Conservation (phyloP, 2,329 filamentous ascomycete species). For the Colletotrichum nymphaeae region DNA sequence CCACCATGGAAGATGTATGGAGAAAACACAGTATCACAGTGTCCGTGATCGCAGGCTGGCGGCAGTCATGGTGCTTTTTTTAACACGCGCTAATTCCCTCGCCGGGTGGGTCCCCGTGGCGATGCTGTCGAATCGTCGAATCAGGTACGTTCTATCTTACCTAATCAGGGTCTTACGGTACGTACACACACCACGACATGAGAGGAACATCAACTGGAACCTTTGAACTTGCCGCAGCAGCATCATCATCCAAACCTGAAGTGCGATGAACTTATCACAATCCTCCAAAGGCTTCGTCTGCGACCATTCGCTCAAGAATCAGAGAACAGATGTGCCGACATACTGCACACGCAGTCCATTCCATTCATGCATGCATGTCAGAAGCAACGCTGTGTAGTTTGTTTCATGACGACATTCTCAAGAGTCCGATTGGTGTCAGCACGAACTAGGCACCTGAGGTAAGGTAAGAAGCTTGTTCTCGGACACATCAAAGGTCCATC, state of each 20-base stretch:
- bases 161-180: not conserved
- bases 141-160: too few species aligned
- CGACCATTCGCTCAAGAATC: not conserved
- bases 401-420: not conserved
- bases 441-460: not conserved
- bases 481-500: not conserved
- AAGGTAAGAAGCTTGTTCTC: not conserved
- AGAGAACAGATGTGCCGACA: not conserved
- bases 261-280: not conserved
- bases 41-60: not conserved
- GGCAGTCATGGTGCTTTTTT: slow-evolving; percentile 27
- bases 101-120: slow-evolving; percentile 22
- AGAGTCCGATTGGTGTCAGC: not conserved
- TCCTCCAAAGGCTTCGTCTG: not conserved
- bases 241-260: slow-evolving; percentile 6
- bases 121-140: slow-evolving; percentile 18
- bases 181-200: not conserved
- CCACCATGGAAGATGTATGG: accelerated
- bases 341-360: not conserved
- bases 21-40: not conserved
- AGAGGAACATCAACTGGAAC: not conserved
- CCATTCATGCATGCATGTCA: not conserved
- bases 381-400: not conserved
- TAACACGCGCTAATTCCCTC: slow-evolving; percentile 26
- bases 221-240: not conserved